These are phyloP conservation scores for Linanthus parryae DNA, from an alignment of 148 eudicot species.

Conservation along the genomic window DNA sequence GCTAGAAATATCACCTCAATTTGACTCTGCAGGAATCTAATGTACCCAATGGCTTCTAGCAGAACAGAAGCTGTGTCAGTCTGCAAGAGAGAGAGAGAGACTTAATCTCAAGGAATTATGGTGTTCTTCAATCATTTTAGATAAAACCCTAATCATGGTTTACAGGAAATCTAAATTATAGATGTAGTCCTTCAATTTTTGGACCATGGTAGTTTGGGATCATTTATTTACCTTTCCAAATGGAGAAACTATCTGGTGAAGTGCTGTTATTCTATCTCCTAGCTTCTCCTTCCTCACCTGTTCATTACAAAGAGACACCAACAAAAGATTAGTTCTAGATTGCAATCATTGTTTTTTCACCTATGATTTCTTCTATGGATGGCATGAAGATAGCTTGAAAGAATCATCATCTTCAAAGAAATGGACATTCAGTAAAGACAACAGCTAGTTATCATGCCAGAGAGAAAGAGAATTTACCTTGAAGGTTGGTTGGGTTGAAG, in stretches of 20 bases:
- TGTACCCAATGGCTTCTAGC: slow-evolving; percentile 91
- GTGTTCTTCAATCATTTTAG: no score
- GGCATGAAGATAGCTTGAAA: slow-evolving; percentile 20
- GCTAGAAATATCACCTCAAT: slow-evolving; percentile 61
- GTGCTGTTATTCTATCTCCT: slow-evolving; percentile 79
- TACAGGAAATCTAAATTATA: no score
- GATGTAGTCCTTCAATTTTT: no score
- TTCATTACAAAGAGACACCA: slow-evolving; percentile 1
- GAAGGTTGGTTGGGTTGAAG: slow-evolving; percentile 60
- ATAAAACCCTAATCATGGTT: no score
- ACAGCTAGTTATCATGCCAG: slow-evolving; percentile 18
- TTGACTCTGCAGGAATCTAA: slow-evolving; percentile 94
- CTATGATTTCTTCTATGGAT: slow-evolving; percentile 16
- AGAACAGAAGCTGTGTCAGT: slow-evolving; percentile 98
- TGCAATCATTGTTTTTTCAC: slow-evolving; percentile 7
- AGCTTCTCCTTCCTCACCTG: slow-evolving; percentile 90
- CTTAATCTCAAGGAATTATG: no score
- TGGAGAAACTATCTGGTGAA: slow-evolving; percentile 86
- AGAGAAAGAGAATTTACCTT: slow-evolving; percentile 42
- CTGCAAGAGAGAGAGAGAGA: slow-evolving; percentile 39
- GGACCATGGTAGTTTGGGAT: no score
- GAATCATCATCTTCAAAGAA: slow-evolving; percentile 32
- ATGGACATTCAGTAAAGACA: slow-evolving; percentile 69
- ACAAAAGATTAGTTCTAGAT: slow-evolving; percentile 6
- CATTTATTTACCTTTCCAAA: slow-evolving; percentile 73